Percentiles rank a stretch among this genome's conserved stretches.
Conservation (phyloP, 1,284 basidiomycete genomes). For the Peniophora sp. region DNA sequence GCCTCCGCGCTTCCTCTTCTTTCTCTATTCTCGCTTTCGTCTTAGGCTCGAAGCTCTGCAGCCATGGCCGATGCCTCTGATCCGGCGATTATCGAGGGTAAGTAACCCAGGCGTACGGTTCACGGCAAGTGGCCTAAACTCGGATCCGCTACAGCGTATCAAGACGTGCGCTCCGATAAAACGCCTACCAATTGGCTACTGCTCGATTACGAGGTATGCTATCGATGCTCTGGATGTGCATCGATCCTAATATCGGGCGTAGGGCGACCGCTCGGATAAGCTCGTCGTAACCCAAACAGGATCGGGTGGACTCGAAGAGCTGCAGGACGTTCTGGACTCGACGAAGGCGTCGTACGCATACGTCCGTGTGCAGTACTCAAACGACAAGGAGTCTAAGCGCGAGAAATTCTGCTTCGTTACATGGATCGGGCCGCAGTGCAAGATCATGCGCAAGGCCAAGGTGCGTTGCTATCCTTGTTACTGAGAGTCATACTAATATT, state of each 20-base stretch:
- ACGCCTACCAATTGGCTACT: constrained; percentile 81
- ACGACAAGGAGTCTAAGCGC: constrained; percentile 79
- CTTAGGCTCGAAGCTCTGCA: constrained; percentile 6
- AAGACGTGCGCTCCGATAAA: constrained; percentile 78
- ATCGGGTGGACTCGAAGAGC: constrained; percentile 69
- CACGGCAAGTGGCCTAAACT: background rate
- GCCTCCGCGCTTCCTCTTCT: constrained; percentile 6
- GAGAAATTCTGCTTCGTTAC: constrained; percentile 88
- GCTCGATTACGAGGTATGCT: constrained; percentile 73
- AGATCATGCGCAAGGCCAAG: constrained; percentile 88
- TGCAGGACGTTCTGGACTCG: constrained; percentile 68
- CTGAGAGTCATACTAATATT: constrained; percentile 3
- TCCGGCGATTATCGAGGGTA: constrained; percentile 72
- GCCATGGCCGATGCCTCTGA: constrained; percentile 81
- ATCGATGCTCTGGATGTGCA: constrained; percentile 2
- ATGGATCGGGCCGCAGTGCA: constrained; percentile 83
- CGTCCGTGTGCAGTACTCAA: constrained; percentile 75
- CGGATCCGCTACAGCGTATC: constrained; percentile 56
- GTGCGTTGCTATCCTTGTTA: constrained; percentile 31
- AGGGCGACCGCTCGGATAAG: constrained; percentile 81
- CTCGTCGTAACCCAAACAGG: constrained; percentile 73
- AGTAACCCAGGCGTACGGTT: constrained; percentile 3
- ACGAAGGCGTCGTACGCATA: constrained; percentile 78
- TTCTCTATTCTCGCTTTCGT: constrained; percentile 3
- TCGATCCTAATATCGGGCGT: constrained; percentile 2